Evolutionary conservation across 2,329 filamentous ascomycete species (phyloP).

Genomic region (Exserohilum rostratum): DNA sequence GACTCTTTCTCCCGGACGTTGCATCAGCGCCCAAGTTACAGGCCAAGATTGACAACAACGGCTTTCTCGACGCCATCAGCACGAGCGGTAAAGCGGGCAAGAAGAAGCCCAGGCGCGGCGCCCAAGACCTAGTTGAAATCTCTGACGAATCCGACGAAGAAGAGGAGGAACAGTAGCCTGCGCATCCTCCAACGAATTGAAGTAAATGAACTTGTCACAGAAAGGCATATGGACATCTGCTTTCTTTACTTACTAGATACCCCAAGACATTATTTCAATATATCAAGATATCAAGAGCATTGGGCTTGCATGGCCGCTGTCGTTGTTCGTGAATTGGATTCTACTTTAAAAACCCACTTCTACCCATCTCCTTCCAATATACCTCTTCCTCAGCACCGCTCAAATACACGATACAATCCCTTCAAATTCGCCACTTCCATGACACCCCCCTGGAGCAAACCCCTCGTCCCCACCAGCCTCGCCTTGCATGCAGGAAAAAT

Average conservation of each 20-base stretch:
- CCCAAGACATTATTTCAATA: not conserved
- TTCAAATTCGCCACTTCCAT: conserved; percentile 91
- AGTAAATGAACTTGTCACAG: conserved; percentile 3
- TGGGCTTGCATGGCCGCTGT: too few species aligned
- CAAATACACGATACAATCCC: conserved; percentile 91
- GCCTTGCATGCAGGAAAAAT: conserved; percentile 90
- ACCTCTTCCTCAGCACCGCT: conserved; percentile 80
- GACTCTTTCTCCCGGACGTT: conserved; percentile 64
- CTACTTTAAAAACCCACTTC: too few species aligned
- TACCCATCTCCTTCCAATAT: too few species aligned
- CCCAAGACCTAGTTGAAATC: conserved; percentile 38
- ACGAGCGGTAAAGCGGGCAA: conserved; percentile 52
- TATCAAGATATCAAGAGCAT: not conserved
- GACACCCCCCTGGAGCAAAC: conserved; percentile 72
- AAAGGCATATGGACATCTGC: not conserved
- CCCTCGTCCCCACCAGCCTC: conserved; percentile 79
- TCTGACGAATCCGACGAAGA: conserved; percentile 41
- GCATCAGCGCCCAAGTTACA: conserved; percentile 56
- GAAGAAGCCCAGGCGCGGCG: conserved; percentile 45
- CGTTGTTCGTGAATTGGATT: too few species aligned
- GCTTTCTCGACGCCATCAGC: conserved; percentile 69
- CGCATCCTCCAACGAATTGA: conserved; percentile 11
- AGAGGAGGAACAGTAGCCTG: conserved; percentile 20
- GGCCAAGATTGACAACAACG: conserved; percentile 62
- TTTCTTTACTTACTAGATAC: conserved; percentile 9